Base-by-base conservation (phyloP, 345 rosid genomes). In the Hirschfeldia incana region DNA sequence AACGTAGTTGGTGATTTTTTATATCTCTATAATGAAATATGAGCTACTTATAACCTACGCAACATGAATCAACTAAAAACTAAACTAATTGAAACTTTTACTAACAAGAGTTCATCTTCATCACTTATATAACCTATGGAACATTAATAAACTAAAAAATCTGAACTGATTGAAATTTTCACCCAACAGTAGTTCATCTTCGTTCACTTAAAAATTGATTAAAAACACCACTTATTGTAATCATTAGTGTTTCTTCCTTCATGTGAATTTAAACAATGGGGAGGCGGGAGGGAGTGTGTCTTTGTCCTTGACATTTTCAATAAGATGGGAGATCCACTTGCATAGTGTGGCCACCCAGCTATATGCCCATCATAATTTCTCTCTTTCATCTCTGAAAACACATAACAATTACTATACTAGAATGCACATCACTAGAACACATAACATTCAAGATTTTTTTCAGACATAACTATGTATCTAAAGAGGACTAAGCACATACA, bases 361-460 rank as follows among this genome's bases (percentile, higher is more conserved):
- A 94, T 94, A 78, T 94, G 98, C 67, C 98, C 98, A 67, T 94
- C 98, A 84, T 86, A 91, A 72, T 86, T 92, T 86, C 97, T 92
- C 84, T 94, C 97, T 57, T 57, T 91, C 97, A 78, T 94, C 97
- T 87, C 97, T 51, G 5, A 44, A 46, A 55, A 12, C 53, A 44
- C 6, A 16, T 8, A 9, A 42, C 51, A 13, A 70, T 58, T 44
- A 44, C 53, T 11, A 44, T 1, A 42, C 49, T 42, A 42, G 0
- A 1, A 9, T 42, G 5, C 51, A 13, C 12, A 65, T 6, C 39
- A 36, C 64, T n/a, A 70, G 27, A 13, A 46, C 21, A 21, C 21
- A 21, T 21, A 21, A 58, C 67, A 67, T 33, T 67, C 37, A 65
- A 30, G 3, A 15, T n/a, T 27, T 65, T 44, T 46, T 34, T 42